Percentiles rank a stretch among this genome's conserved stretches.
Evolutionary conservation across 768 basidiomycete genomes (phyloP).

Genomic region (Clathrus columnatus): DNA sequence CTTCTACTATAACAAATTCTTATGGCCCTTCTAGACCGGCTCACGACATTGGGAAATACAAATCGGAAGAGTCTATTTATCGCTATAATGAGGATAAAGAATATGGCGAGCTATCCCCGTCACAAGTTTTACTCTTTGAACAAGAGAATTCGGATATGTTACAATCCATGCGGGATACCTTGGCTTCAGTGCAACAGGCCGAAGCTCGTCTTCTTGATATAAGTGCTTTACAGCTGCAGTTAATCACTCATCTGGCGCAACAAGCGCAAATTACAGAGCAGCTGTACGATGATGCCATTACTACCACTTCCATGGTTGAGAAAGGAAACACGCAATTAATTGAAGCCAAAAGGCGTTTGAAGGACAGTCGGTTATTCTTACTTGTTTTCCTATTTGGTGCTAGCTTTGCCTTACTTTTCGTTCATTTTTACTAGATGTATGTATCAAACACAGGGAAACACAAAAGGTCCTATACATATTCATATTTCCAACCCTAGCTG

Average conservation of each 20-base stretch:
- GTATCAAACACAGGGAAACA: no score
- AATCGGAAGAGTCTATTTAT: background rate
- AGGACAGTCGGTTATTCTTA: slow-evolving; percentile 83
- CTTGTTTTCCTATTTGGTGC: slow-evolving; percentile 89
- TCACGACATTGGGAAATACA: background rate
- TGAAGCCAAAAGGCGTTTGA: slow-evolving; percentile 79
- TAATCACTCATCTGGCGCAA: slow-evolving; percentile 76
- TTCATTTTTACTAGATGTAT: slow-evolving; percentile 76
- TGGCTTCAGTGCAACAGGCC: slow-evolving; percentile 85
- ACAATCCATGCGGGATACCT: slow-evolving; percentile 72
- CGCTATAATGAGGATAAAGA: slow-evolving; percentile 52
- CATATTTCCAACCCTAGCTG: no score
- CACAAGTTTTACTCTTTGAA: slow-evolving; percentile 90
- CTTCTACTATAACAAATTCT: slow-evolving; percentile 14
- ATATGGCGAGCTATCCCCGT: slow-evolving; percentile 72
- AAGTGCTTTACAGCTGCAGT: slow-evolving; percentile 84
- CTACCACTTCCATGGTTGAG: slow-evolving; percentile 75
- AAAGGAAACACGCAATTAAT: slow-evolving; percentile 86
- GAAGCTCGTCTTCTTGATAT: slow-evolving; percentile 91
- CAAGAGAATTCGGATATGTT: slow-evolving; percentile 83
- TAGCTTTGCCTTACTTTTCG: slow-evolving; percentile 81
- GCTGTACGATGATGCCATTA: slow-evolving; percentile 89
- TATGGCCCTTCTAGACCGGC: slow-evolving; percentile 14
- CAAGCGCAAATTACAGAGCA: slow-evolving; percentile 92
- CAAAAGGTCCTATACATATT: background rate